These are phyloP conservation scores for Pulicaria dysenterica DNA, from an alignment of 129 eudicot species.

Conservation along the genomic window DNA sequence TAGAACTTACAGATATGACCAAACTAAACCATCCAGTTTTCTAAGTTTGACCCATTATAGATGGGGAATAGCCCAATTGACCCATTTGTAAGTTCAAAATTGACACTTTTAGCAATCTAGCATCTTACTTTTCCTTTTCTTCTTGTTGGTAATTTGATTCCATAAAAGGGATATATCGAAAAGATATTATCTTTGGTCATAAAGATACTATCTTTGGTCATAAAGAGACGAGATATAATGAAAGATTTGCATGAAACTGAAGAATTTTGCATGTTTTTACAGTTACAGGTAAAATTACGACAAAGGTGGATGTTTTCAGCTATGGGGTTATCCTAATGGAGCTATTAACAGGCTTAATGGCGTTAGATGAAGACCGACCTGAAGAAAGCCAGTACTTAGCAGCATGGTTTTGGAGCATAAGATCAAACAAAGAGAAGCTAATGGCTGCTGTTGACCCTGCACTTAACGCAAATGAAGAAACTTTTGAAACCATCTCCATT, in stretches of 20 bases:
- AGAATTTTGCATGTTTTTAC: constrained; percentile 20
- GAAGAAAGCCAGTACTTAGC: constrained; percentile 96
- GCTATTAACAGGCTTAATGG: constrained; percentile 91
- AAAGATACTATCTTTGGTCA: neutral
- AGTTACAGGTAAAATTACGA: constrained; percentile 95
- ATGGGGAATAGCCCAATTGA: neutral
- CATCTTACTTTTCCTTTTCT: no score
- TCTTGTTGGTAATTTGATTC: neutral
- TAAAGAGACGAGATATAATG: neutral
- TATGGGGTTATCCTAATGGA: constrained; percentile 96
- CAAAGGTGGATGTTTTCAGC: constrained; percentile 93
- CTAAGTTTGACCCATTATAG: no score
- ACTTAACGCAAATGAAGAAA: constrained; percentile 68
- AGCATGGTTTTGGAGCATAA: constrained; percentile 90
- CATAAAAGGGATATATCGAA: neutral
- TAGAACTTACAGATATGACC: neutral
- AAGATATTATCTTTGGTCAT: neutral
- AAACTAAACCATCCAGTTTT: no score
- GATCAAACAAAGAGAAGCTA: constrained; percentile 66
- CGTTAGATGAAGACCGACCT: constrained; percentile 84
- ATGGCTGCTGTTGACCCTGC: constrained; percentile 70
- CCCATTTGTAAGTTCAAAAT: neutral
- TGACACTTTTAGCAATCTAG: neutral
- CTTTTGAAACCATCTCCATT: constrained; percentile 55
- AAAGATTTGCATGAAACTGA: neutral